Evolutionary conservation across 805 yeast genomes (phyloP).

Genomic region (Wickerhamomyces ciferrii): DNA sequence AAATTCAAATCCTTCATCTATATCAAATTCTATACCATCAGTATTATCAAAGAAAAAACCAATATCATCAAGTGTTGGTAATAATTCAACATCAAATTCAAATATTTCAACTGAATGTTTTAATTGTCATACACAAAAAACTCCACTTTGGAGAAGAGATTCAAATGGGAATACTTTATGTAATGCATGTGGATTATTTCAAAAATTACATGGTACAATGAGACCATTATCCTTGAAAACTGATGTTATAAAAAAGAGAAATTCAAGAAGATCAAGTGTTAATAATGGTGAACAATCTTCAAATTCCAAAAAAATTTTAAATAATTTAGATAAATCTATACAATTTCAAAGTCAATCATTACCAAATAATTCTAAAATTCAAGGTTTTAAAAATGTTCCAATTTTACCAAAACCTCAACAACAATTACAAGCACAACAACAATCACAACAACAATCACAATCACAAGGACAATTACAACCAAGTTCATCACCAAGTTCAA

Average conservation of each 20-base stretch:
- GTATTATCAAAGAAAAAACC: conserved; percentile 18
- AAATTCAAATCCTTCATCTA: conserved; percentile 5
- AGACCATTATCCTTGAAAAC: conserved; percentile 87
- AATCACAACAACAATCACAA: not conserved
- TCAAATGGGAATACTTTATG: conserved; percentile 88
- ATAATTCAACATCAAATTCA: not conserved
- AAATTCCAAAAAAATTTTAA: conserved; percentile 9
- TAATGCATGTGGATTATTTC: conserved; percentile 91
- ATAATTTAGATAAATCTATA: conserved; percentile 17
- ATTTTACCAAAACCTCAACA: conserved; percentile 22
- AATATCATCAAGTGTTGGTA: conserved; percentile 8
- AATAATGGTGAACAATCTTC: conserved; percentile 6
- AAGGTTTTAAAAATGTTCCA: conserved; percentile 20
- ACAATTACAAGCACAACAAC: not conserved
- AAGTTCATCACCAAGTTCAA: not conserved
- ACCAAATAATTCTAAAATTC: conserved; percentile 5
- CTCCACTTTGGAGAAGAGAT: conserved; percentile 92
- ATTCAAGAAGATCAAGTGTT: conserved; percentile 23
- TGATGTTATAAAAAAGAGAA: conserved; percentile 83
- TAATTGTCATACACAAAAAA: conserved; percentile 83
- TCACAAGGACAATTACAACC: too few species aligned
- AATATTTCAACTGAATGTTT: conserved; percentile 48
- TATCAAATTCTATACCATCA: conserved; percentile 13
- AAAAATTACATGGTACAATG: conserved; percentile 88
- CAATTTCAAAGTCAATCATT: conserved; percentile 14